phyloP scores from a whole-genome alignment of 2,329 filamentous ascomycete genomes.

The Cytospora schulzeri region DNA sequence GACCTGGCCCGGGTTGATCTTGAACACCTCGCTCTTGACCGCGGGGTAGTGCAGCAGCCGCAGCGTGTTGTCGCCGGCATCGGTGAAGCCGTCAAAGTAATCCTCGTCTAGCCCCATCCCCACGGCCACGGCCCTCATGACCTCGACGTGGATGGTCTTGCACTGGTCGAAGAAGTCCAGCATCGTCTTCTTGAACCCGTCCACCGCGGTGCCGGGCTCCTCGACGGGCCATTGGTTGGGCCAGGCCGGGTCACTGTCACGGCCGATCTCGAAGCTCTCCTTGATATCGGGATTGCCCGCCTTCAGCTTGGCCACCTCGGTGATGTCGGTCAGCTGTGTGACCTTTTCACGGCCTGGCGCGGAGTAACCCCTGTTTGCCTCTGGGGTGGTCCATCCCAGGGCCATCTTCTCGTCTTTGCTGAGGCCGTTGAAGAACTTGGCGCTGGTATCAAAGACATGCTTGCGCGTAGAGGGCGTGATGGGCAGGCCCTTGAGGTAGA shows the following conservation, averaged over 20 bases:
- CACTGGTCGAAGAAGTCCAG: constrained; percentile 73
- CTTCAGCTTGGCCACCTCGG: constrained; percentile 61
- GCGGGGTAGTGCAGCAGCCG: constrained; percentile 77
- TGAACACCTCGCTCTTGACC: constrained; percentile 66
- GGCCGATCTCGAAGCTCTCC: constrained; percentile 66
- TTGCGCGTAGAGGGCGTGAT: constrained; percentile 62
- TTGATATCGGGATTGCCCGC: constrained; percentile 64
- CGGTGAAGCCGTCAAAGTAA: constrained; percentile 78
- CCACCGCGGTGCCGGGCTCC: constrained; percentile 47
- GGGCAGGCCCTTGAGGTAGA: constrained; percentile 82
- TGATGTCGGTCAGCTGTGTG: constrained; percentile 54
- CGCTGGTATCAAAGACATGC: constrained; percentile 67
- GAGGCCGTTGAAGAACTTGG: constrained; percentile 68
- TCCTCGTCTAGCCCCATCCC: constrained; percentile 70
- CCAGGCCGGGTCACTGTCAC: constrained; percentile 57
- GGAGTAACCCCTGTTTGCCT: constrained; percentile 75
- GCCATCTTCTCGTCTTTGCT: constrained; percentile 63
- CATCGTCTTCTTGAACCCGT: constrained; percentile 73
- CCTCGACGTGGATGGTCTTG: constrained; percentile 71
- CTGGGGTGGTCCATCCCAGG: constrained; percentile 70
- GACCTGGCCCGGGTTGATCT: constrained; percentile 67
- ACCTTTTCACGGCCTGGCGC: constrained; percentile 72
- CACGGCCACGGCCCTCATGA: constrained; percentile 85
- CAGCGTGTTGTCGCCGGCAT: constrained; percentile 70
- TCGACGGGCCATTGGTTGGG: constrained; percentile 78